phyloP scores from a whole-genome alignment of 2,329 filamentous ascomycete genomes.

The Hypoxylon sp. region DNA sequence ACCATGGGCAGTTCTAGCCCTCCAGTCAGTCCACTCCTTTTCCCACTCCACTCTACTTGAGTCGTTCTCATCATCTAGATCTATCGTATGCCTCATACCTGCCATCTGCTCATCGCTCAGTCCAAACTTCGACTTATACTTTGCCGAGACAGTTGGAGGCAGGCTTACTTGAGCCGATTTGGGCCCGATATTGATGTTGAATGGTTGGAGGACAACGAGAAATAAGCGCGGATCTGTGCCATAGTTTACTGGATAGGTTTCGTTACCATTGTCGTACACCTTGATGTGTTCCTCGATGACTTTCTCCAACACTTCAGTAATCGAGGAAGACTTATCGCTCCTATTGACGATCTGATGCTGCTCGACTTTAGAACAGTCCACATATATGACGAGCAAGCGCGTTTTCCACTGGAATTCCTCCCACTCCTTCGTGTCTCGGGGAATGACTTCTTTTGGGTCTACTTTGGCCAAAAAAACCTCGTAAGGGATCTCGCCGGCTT shows the following conservation, averaged over 20 bases:
- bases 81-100: background rate
- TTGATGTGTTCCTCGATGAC: conserved; percentile 6
- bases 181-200: conserved; percentile 7
- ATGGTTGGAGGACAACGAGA: conserved; percentile 11
- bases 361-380: conserved; percentile 8
- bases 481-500: conserved; percentile 5
- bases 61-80: conserved; percentile 2
- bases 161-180: background rate
- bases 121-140: background rate
- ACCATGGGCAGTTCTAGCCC: background rate
- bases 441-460: conserved; percentile 15
- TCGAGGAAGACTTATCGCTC: background rate
- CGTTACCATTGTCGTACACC: conserved; percentile 6
- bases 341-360: background rate
- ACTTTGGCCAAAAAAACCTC: conserved; percentile 6
- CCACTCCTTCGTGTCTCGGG: conserved; percentile 15
- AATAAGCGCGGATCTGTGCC: conserved; percentile 3
- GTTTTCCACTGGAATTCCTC: conserved; percentile 5
- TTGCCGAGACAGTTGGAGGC: background rate
- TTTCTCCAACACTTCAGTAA: background rate
- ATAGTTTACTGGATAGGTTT: background rate
- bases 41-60: conserved; percentile 1
- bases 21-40: conserved; percentile 4
- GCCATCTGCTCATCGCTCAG: background rate
- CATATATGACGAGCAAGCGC: background rate